Conservation (phyloP, 495 filamentous ascomycete species). For the Friedmanniomyces endolithicus region DNA sequence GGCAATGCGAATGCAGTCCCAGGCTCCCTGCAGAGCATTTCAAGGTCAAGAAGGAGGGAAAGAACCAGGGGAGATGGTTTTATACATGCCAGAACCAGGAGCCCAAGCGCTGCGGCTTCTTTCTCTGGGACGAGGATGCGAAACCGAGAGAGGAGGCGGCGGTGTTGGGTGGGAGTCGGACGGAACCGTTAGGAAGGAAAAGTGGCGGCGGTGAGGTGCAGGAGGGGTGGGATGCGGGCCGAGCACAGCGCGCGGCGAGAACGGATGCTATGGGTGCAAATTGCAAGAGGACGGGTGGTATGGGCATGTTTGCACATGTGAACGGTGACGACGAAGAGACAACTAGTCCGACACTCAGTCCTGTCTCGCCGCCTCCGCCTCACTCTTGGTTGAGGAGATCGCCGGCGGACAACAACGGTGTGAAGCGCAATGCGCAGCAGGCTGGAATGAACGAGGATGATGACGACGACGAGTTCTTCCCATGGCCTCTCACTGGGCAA, state of each 20-base stretch:
- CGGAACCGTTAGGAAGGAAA: conserved; percentile 17
- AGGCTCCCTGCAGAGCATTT: conserved; percentile 48
- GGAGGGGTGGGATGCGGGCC: conserved; percentile 14
- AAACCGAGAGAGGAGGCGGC: conserved; percentile 41
- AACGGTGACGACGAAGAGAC: not conserved
- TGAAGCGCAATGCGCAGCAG: conserved; percentile 7
- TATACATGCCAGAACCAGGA: conserved; percentile 52
- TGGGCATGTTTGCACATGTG: not conserved
- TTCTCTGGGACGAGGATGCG: conserved; percentile 57
- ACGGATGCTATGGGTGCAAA: conserved; percentile 2
- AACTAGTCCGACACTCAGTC: conserved; percentile 8
- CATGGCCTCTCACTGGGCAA: conserved; percentile 16
- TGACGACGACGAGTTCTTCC: conserved; percentile 16
- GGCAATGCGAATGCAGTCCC: conserved; percentile 49
- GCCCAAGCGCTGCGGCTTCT: conserved; percentile 50
- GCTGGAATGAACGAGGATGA: conserved; percentile 12
- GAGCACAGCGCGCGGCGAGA: not conserved
- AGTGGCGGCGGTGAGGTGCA: conserved; percentile 5
- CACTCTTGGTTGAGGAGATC: not conserved
- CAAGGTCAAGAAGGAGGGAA: conserved; percentile 52
- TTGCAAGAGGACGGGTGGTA: not conserved
- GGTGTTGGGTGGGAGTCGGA: conserved; percentile 40
- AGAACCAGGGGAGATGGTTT: conserved; percentile 43
- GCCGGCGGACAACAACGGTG: not conserved
- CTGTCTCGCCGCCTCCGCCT: not conserved